Evolutionary conservation across 1,139 yeast genomes (phyloP), one percentile per base, ranked within the genome.

Genomic region (Geotrichum macrosporum): DNA sequence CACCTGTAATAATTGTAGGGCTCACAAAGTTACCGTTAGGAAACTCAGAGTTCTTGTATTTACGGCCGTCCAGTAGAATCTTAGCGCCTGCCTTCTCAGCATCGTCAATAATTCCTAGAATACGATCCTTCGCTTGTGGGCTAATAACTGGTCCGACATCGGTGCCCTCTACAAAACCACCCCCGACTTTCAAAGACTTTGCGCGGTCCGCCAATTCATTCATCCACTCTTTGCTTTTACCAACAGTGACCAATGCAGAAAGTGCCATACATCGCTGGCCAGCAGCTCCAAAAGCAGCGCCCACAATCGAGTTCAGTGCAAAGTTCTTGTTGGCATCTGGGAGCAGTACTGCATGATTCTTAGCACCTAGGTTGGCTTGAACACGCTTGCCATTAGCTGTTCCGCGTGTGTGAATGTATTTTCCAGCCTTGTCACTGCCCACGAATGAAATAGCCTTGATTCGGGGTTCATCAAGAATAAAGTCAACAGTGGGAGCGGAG

Each of bases 201-300:
- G 89, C 86, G 47, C 78, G 80, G 40, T 67, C 72, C 30, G 77
- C 75, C 46, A 82, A 68, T 47, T 81, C 89, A 19, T 65, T 57
- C 45, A 82, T 68, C 89, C 89, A 82, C 53, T 75, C 74, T 61
- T 74, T 74, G 45, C 85, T 73, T 55, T 77, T 74, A 19, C 89
- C 89, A 22, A 83, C 88, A n/a, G 87, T 77, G 18, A 82, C 86
- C 53, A 82, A 72, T 4, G 80, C 87, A 13, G 84, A 78, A 41
- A 84, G 79, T 12, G 89, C 89, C 89, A 83, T 82, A 67, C 92
- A 82, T 65, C 92, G 76, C 70, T 82, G 89, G 51, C 92, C 92
- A 30, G 89, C 89, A 51, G 92, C 92, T 35, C 92, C 92, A 59
- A 84, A 83, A 19, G 87, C 86, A 37, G 92, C 88, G 40, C 89